Percentiles rank a stretch among this genome's conserved stretches.
Conservation (phyloP, 2,329 filamentous ascomycete genomes). For the Colletotrichum orbiculare region DNA sequence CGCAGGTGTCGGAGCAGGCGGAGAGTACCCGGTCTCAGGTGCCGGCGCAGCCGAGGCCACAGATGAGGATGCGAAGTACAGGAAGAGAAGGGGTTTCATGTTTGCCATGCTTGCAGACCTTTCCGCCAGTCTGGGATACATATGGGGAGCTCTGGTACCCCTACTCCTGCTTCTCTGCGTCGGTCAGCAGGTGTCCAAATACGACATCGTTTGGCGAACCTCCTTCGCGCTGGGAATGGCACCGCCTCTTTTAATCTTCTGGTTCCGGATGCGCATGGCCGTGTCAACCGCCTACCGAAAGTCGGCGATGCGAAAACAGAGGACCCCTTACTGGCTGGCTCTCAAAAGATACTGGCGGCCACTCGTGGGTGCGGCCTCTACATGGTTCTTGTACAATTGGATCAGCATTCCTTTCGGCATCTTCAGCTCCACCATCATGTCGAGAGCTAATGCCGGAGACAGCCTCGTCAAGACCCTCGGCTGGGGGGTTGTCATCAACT, state of each 20-base stretch:
- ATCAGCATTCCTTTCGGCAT: slow-evolving; percentile 66
- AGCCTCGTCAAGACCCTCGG: slow-evolving; percentile 56
- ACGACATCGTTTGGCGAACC: slow-evolving; percentile 60
- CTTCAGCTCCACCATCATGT: slow-evolving; percentile 64
- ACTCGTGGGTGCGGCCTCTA: slow-evolving; percentile 57
- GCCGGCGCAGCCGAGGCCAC: slow-evolving; percentile 64
- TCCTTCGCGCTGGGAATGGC: slow-evolving; percentile 62
- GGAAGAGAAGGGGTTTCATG: slow-evolving; percentile 63
- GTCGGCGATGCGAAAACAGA: slow-evolving; percentile 57
- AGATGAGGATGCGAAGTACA: slow-evolving; percentile 57
- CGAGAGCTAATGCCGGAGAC: slow-evolving; percentile 51
- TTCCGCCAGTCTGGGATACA: slow-evolving; percentile 61
- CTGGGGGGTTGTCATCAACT: slow-evolving; percentile 60
- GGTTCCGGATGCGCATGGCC: slow-evolving; percentile 63
- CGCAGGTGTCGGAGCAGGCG: slow-evolving; percentile 56
- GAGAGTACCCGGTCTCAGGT: slow-evolving; percentile 64
- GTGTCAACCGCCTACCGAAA: slow-evolving; percentile 61
- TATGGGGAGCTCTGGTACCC: slow-evolving; percentile 60
- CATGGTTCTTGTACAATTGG: slow-evolving; percentile 67
- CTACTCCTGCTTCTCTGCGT: slow-evolving; percentile 63
- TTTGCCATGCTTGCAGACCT: slow-evolving; percentile 66
- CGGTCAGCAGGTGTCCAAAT: slow-evolving; percentile 53
- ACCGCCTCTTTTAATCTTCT: slow-evolving; percentile 62
- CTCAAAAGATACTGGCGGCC: slow-evolving; percentile 61
- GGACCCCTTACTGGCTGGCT: slow-evolving; percentile 58